Evolutionary conservation across 2,329 filamentous ascomycete species (phyloP).

Genomic region (Chaetoscypha palmicola): DNA sequence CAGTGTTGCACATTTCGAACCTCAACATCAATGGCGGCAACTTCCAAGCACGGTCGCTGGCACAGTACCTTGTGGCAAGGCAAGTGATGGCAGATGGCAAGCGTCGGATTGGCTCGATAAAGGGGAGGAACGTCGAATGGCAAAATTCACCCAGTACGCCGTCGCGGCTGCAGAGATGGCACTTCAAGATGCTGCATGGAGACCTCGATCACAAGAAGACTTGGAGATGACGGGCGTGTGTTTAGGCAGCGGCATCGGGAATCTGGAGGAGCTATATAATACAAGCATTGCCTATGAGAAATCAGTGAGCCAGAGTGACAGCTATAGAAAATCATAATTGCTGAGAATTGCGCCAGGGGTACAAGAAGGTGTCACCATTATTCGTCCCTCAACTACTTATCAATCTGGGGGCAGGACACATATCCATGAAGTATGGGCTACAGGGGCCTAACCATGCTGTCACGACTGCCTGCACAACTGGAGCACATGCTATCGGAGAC

Average conservation of each 20-base stretch:
- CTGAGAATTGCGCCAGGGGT: constrained; percentile 53
- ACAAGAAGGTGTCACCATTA: constrained; percentile 84
- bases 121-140: constrained; percentile 67
- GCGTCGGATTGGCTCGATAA: constrained; percentile 47
- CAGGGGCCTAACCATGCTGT: constrained; percentile 86
- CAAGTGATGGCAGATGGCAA: constrained; percentile 41
- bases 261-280: constrained; percentile 81
- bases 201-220: constrained; percentile 42
- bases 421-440: constrained; percentile 88
- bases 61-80: constrained; percentile 58
- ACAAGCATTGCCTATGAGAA: constrained; percentile 71
- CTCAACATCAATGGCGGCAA: constrained; percentile 48
- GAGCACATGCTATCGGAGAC: constrained; percentile 89
- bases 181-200: constrained; percentile 74
- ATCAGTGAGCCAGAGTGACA: constrained; percentile 43
- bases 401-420: constrained; percentile 89
- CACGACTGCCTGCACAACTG: constrained; percentile 93
- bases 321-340: constrained; percentile 8
- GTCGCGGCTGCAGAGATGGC: constrained; percentile 83
- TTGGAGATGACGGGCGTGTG: constrained; percentile 80
- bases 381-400: constrained; percentile 92
- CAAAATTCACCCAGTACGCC: constrained; percentile 87
- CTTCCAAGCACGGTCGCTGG: constrained; percentile 83
- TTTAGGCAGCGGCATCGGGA: constrained; percentile 91
- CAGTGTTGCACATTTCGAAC: constrained; percentile 55